Evolutionary conservation across 768 basidiomycete genomes (phyloP).

Genomic region (Mycena crocata): DNA sequence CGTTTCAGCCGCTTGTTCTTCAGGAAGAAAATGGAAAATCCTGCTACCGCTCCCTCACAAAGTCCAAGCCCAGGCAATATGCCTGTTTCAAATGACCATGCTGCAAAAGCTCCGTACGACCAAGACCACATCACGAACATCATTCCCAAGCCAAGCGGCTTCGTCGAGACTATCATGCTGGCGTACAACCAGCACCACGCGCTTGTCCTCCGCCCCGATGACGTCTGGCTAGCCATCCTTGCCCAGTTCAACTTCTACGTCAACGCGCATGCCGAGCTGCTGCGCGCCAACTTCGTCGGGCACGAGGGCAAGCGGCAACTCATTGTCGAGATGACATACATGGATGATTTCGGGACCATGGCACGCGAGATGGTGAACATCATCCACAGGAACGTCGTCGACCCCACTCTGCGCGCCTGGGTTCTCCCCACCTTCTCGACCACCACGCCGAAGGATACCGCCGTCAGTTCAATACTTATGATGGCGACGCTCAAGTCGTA

Average conservation of each 20-base stretch:
- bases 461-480: too few relatives aligned
- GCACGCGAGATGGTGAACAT: constrained; percentile 35
- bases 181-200: constrained; percentile 20
- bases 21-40: too few relatives aligned
- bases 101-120: too few relatives aligned
- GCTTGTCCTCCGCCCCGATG: constrained; percentile 59
- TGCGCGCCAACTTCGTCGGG: constrained; percentile 45
- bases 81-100: too few relatives aligned
- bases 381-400: constrained; percentile 41
- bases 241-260: constrained; percentile 53
- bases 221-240: constrained; percentile 59
- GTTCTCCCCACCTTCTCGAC: constrained; percentile 51
- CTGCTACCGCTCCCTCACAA: too few relatives aligned
- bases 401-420: constrained; percentile 50
- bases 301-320: constrained; percentile 41
- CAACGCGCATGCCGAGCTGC: constrained; percentile 47
- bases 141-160: too few relatives aligned
- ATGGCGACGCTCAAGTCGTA: too few relatives aligned
- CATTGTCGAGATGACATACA: neutral
- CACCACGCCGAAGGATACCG: too few relatives aligned
- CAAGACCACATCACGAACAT: too few relatives aligned
- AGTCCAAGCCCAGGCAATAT: too few relatives aligned
- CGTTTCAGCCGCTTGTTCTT: too few relatives aligned
- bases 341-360: constrained; percentile 31
- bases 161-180: neutral